Conservation (phyloP, 1,139 yeast genomes). For the Hyphopichia burtonii region DNA sequence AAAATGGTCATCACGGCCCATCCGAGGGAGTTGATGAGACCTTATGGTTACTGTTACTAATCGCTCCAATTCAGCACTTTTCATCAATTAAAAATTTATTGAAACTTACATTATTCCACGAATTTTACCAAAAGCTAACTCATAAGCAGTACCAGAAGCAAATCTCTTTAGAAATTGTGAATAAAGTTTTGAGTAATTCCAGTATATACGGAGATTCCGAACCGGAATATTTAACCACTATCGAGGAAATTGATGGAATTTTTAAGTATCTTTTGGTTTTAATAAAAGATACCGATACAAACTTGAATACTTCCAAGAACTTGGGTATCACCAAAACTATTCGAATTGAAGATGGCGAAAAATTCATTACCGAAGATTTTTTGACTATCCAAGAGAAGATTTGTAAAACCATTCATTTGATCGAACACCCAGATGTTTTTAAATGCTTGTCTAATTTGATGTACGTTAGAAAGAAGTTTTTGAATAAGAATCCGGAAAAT, state of each 20-base stretch:
- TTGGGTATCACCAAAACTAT: constrained; percentile 38
- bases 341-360: constrained; percentile 31
- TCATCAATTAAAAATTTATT: constrained; percentile 27
- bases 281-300: constrained; percentile 29
- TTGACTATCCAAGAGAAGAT: constrained; percentile 64
- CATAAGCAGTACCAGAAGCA: constrained; percentile 33
- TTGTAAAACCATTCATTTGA: constrained; percentile 66
- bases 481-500: constrained; percentile 54
- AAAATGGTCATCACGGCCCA: constrained; percentile 1
- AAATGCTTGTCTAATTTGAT: constrained; percentile 57
- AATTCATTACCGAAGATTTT: constrained; percentile 34
- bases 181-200: constrained; percentile 27
- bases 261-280: constrained; percentile 44
- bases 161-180: constrained; percentile 42
- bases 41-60: constrained; percentile 53
- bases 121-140: constrained; percentile 39
- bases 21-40: constrained; percentile 32
- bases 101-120: constrained; percentile 39
- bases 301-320: constrained; percentile 33
- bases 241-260: constrained; percentile 43
- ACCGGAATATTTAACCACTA: constrained; percentile 17
- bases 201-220: constrained; percentile 12
- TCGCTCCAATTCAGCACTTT: constrained; percentile 54
- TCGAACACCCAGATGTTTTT: constrained; percentile 49
- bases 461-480: constrained; percentile 52